Base-by-base conservation (phyloP, 441 rosid genomes). In the Erodium moschatum region DNA sequence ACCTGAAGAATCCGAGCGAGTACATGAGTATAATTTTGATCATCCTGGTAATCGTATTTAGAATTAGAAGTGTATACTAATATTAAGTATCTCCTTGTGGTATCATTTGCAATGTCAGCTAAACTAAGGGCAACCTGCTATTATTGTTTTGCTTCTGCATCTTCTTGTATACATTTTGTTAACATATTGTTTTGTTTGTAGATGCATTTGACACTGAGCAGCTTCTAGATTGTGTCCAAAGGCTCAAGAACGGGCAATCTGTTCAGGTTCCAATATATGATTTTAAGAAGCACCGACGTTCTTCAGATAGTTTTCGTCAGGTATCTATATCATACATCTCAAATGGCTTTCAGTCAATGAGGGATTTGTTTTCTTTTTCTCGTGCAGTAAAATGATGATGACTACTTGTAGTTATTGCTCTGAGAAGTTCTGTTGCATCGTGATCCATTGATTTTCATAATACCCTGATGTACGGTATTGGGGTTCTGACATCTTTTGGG, bases 161-260 rank as follows among this genome's bases (percentile, higher is more conserved):
- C 86, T 79, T 86, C 88, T 0, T 90, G 16, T 19, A 54, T 15
- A 6, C 21, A 15, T 52, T 52, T 52, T 52, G 21, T 19, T 56
- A 19, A 20, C 11, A 7, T 58, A 38, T 16, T 2, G 48, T 64
- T 65, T 67, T 66, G 16, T 63, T 56, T 70, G 21, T 77, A 94
- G 97, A 94, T 80, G 96, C 98, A 64, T 94, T 91, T 78, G 98
- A 94, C 70, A 91, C 97, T 5, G 96, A 94, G 77, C 98, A 94
- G 83, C 94, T 94, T 78, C 74, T 94, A 73, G 97, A 89, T 70
- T 94, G 97, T 76, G 63, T 87, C 75, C 50, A 80, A 63, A 82
- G 71, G 76, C 94, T 94, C 67, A 88, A 81, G 78, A 75, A 81
- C 46, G 89, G 97, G 1, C 96, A 82, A 7, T 75, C 94, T 29